phyloP scores from a whole-genome alignment of 495 filamentous ascomycete species.

The Beverwykella pulmonaria region DNA sequence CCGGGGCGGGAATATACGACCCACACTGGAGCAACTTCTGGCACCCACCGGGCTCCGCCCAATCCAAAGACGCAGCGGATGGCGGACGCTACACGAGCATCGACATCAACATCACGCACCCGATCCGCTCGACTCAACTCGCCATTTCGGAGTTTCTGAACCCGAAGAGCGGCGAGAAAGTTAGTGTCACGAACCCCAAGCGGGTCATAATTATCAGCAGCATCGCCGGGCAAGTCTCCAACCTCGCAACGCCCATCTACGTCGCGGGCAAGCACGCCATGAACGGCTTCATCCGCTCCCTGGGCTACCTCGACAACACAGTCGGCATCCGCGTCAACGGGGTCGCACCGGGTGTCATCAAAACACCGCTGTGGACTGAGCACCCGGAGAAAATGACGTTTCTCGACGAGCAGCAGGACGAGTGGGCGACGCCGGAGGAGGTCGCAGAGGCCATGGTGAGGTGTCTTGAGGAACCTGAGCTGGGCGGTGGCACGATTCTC shows the following conservation, averaged over 20 bases:
- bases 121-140: conserved; percentile 67
- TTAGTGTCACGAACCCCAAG: conserved; percentile 45
- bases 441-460: conserved; percentile 67
- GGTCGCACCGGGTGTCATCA: conserved; percentile 68
- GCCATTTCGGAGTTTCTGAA: conserved; percentile 63
- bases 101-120: conserved; percentile 71
- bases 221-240: conserved; percentile 62
- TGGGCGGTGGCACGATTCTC: conserved; percentile 53
- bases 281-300: conserved; percentile 59
- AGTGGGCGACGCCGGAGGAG: conserved; percentile 66
- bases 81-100: conserved; percentile 54
- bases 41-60: conserved; percentile 58
- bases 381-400: conserved; percentile 67
- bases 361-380: conserved; percentile 69
- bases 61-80: conserved; percentile 53
- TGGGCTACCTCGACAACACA: conserved; percentile 54
- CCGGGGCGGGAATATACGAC: conserved; percentile 71
- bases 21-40: conserved; percentile 70
- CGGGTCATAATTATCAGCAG: conserved; percentile 64
- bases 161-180: conserved; percentile 38
- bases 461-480: conserved; percentile 54
- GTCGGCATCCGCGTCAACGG: conserved; percentile 66
- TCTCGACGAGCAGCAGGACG: conserved; percentile 54
- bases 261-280: conserved; percentile 65
- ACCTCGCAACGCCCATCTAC: conserved; percentile 60